phyloP scores from a whole-genome alignment of 441 rosid species.

The Adansonia madagascariensis region DNA sequence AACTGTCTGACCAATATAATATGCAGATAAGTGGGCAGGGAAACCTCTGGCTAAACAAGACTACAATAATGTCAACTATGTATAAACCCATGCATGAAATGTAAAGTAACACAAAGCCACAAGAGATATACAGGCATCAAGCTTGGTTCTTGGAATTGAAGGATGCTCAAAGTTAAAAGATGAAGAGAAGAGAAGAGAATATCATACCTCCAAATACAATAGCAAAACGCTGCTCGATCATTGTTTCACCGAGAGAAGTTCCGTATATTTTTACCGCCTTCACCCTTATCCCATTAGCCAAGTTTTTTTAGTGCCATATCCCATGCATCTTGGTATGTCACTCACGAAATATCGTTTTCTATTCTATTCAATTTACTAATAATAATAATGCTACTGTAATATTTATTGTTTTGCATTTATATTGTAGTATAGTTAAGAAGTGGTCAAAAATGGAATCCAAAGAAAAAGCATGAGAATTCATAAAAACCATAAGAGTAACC shows the following conservation, averaged over 20 bases:
- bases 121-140: neutral
- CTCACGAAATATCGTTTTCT: too few species aligned
- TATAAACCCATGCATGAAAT: neutral
- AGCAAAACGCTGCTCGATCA: conserved; percentile 90
- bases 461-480: too few species aligned
- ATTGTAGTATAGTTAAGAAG: too few species aligned
- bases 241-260: conserved; percentile 90
- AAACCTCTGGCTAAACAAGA: conserved; percentile 7
- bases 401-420: too few species aligned
- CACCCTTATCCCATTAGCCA: conserved; percentile 97
- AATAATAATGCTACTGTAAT: too few species aligned
- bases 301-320: too few species aligned
- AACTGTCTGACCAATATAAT: neutral
- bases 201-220: conserved; percentile 68
- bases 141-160: neutral
- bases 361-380: too few species aligned
- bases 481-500: too few species aligned
- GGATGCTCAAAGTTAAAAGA: neutral
- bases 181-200: neutral
- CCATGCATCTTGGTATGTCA: too few species aligned
- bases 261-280: conserved; percentile 92
- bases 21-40: neutral
- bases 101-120: neutral
- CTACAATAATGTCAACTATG: neutral
- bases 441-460: too few species aligned